Evolutionary conservation across 352 stramenopile species (phyloP), one percentile per base, ranked within the genome.

Genomic region (Pythium dissimile): DNA sequence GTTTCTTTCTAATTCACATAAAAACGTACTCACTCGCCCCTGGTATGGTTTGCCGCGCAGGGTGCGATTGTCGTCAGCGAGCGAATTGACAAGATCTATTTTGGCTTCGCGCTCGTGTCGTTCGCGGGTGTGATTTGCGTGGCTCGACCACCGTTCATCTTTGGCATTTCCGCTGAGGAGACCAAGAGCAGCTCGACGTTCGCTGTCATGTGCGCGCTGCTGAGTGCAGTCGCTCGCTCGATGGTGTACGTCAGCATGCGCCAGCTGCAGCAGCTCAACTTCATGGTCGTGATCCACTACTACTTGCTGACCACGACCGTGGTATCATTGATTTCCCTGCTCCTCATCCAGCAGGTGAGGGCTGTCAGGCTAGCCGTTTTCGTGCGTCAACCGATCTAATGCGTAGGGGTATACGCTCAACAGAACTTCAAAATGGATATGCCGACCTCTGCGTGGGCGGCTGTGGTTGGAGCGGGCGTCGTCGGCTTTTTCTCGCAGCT

Each of bases 271-370:
- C 64, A 73, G 49, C 43, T 86, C 11, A 64, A 73, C 35, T 68
- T 81, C 50, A 69, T 86, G 23, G 69, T 81, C n/a, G 67, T 85
- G n/a, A 75, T 85, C 58, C 62, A 86, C 54, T 86, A 88, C 57
- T 77, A 79, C 43, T 41, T 88, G 26, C 61, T 84, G 20, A 66
- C 66, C 10, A 61, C 46, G 20, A 78, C 77, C 16, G 48, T 80
- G 9, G 47, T 75, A 18, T 83, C 78, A 15, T 64, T 35, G 16
- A 5, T 54, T 4, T 61, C 31, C 24, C 43, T 61, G n/a, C 26
- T 54, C 11, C 10, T 56, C 43, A 26, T 61, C 3, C 7, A 61
- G 5, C 44, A 27, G 11, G 53, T 60, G 42, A 2, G 42, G 34
- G 5, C 32, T 34, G 11, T 28, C 41, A 34, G 5, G 21, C 15